Percentiles rank a stretch among this genome's conserved stretches.
phyloP scores from a whole-genome alignment of 768 basidiomycete genomes.

The Hydnomerulius pinastri region DNA sequence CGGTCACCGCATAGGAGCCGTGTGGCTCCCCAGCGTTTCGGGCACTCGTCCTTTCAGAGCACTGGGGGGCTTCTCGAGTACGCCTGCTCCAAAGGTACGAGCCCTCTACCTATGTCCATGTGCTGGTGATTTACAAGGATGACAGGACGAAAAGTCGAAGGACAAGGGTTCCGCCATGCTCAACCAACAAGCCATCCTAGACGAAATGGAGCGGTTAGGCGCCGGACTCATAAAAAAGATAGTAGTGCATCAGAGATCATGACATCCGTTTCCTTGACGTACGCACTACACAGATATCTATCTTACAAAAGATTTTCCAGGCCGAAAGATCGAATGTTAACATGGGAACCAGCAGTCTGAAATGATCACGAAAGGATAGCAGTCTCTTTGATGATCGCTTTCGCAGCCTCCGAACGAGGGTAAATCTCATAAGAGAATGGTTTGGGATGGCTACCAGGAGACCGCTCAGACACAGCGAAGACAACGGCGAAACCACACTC shows the following conservation, averaged over 20 bases:
- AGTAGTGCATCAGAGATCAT: conserved; percentile 12
- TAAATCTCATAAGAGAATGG: conserved; percentile 30
- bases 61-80: conserved; percentile 76
- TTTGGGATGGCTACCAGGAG: conserved; percentile 31
- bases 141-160: conserved; percentile 33
- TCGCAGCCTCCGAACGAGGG: conserved; percentile 31
- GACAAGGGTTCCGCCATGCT: conserved; percentile 57
- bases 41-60: conserved; percentile 73
- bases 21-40: conserved; percentile 81
- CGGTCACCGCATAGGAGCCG: conserved; percentile 73
- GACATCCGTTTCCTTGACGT: neutral
- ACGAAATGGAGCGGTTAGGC: conserved; percentile 79
- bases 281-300: neutral
- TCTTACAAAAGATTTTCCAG: neutral
- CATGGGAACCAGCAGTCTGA: neutral
- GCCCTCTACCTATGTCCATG: neutral
- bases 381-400: conserved; percentile 29
- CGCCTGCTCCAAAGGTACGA: conserved; percentile 46
- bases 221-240: conserved; percentile 61
- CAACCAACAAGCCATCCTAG: conserved; percentile 66
- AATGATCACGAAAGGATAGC: conserved; percentile 20
- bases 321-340: neutral
- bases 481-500: conserved; percentile 4
- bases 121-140: neutral
- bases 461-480: neutral